phyloP scores from a whole-genome alignment of 169 alveolate genomes.

The Plasmodium sp. region DNA sequence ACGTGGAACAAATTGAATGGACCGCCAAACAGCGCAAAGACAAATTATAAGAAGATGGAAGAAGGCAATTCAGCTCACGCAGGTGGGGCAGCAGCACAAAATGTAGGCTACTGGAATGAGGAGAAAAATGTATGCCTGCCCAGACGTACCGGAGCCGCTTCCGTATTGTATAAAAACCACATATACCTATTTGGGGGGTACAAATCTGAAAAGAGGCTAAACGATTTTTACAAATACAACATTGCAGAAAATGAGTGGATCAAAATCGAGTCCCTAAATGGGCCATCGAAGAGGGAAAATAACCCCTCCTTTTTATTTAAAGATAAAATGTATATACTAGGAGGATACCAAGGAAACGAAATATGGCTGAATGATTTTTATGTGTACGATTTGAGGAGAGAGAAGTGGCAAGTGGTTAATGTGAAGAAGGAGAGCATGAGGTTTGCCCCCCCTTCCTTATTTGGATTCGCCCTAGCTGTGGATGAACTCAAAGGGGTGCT shows the following conservation, averaged over 20 bases:
- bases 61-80: not conserved
- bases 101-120: not conserved
- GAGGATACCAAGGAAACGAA: constrained; percentile 38
- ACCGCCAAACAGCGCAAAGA: not conserved
- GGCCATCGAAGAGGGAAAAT: constrained; percentile 30
- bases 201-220: constrained; percentile 12
- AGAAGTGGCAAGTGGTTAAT: constrained; percentile 5
- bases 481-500: not conserved
- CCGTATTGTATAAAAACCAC: constrained; percentile 47
- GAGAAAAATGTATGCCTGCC: not conserved
- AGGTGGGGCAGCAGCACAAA: not conserved
- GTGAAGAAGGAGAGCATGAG: constrained; percentile 15
- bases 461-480: constrained; percentile 29
- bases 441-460: constrained; percentile 13
- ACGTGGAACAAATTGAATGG: constrained; percentile 17
- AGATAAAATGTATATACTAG: constrained; percentile 40
- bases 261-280: not conserved
- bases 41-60: not conserved
- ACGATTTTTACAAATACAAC: constrained; percentile 32
- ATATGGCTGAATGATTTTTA: constrained; percentile 44
- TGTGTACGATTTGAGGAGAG: constrained; percentile 7
- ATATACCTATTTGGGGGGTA: constrained; percentile 52
- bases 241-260: constrained; percentile 46
- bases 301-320: constrained; percentile 42
- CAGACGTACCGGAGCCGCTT: constrained; percentile 26